Percentiles rank a stretch among this genome's conserved stretches.
Conservation (phyloP, 1,284 basidiomycete genomes). For the Stereum hirsutum region DNA sequence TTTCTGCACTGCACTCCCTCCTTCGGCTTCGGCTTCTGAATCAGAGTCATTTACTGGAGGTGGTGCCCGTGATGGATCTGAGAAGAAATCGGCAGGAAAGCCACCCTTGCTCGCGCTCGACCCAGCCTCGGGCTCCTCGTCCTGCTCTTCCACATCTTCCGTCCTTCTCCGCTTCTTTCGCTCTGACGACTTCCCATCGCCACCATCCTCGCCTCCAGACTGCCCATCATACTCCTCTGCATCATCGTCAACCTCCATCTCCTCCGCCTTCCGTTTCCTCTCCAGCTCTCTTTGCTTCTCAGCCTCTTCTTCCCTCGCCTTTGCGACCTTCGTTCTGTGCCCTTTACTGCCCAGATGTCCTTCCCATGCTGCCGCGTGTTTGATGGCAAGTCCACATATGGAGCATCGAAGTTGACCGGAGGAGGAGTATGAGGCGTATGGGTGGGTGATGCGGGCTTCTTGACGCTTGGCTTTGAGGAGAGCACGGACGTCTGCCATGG, state of each 20-base stretch:
- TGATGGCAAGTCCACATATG: constrained; percentile 54
- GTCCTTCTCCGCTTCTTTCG: constrained; percentile 11
- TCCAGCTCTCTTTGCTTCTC: constrained; percentile 24
- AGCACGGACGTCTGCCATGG: constrained; percentile 65
- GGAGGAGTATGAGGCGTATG: constrained; percentile 57
- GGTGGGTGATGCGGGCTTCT: constrained; percentile 61
- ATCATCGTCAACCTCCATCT: constrained; percentile 29
- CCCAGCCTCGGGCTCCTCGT: background rate
- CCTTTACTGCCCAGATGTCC: constrained; percentile 75
- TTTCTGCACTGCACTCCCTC: constrained; percentile 36
- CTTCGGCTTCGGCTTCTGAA: constrained; percentile 28
- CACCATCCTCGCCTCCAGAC: constrained; percentile 9
- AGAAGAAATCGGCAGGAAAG: constrained; percentile 73
- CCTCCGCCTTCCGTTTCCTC: constrained; percentile 28
- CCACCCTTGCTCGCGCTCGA: constrained; percentile 10
- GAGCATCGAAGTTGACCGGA: constrained; percentile 60
- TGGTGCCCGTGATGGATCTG: constrained; percentile 53
- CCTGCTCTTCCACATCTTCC: constrained; percentile 6
- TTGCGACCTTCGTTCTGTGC: constrained; percentile 56
- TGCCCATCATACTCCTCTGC: constrained; percentile 24
- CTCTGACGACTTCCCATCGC: background rate
- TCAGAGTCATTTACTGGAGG: constrained; percentile 23
- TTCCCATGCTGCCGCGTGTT: constrained; percentile 75
- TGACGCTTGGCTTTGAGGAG: constrained; percentile 71
- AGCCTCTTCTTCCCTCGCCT: constrained; percentile 44